Percentiles rank a stretch among this genome's conserved stretches.
phyloP scores from a whole-genome alignment of 1,139 yeast genomes.

The Magnusiomyces tetraspermus region DNA sequence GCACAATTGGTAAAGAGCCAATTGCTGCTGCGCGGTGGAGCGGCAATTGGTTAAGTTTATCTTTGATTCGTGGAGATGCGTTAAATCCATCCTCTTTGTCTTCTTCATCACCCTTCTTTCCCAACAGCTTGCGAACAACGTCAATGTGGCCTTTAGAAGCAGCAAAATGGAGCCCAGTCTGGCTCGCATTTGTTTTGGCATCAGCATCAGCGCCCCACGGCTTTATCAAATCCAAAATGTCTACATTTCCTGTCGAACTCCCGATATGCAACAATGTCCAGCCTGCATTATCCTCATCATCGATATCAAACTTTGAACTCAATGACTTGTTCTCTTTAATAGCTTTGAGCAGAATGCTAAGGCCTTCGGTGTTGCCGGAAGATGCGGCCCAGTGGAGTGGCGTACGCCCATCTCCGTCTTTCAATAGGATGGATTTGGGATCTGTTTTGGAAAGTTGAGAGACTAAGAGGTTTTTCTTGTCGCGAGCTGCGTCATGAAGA shows the following conservation, averaged over 20 bases:
- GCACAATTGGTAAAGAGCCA: slow-evolving; percentile 52
- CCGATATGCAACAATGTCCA: slow-evolving; percentile 89
- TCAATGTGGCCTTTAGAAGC: slow-evolving; percentile 55
- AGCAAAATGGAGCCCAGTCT: slow-evolving; percentile 69
- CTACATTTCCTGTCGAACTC: slow-evolving; percentile 57
- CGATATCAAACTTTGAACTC: slow-evolving; percentile 45
- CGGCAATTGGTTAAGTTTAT: slow-evolving; percentile 55
- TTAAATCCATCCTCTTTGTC: slow-evolving; percentile 35
- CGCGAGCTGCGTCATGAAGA: slow-evolving; percentile 53
- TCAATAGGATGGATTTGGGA: slow-evolving; percentile 39
- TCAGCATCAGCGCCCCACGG: slow-evolving; percentile 41
- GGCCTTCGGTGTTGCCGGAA: slow-evolving; percentile 46
- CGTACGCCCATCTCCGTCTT: slow-evolving; percentile 69
- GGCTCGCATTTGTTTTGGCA: slow-evolving; percentile 54
- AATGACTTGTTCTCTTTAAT: slow-evolving; percentile 17
- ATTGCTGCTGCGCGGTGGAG: slow-evolving; percentile 77
- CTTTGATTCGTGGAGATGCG: slow-evolving; percentile 60
- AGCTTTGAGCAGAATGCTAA: slow-evolving; percentile 42
- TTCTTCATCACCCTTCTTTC: too few species aligned
- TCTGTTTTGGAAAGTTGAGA: slow-evolving; percentile 40
- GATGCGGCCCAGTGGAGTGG: slow-evolving; percentile 90
- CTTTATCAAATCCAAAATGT: slow-evolving; percentile 40
- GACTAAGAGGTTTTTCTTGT: slow-evolving; percentile 44
- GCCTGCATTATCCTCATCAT: slow-evolving; percentile 66
- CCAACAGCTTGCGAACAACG: slow-evolving; percentile 44